Conservation (phyloP, 2,329 filamentous ascomycete genomes). For the Aspergillus bombycis region DNA sequence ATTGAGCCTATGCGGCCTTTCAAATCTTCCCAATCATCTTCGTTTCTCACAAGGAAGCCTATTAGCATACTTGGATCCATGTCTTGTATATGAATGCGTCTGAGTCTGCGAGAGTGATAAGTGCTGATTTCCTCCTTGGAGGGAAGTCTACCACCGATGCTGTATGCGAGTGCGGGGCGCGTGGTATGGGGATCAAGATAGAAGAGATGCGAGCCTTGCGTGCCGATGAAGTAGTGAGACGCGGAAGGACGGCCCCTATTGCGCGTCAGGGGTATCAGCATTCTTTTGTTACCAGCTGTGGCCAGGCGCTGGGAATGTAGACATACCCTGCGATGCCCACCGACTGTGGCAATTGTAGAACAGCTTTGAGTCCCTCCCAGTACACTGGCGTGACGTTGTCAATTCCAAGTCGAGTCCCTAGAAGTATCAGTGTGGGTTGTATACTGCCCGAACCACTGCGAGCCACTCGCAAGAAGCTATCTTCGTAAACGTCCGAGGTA, state of each 20-base stretch:
- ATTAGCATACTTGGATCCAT: conserved; percentile 99
- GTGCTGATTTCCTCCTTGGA: conserved; percentile 74
- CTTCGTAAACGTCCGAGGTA: conserved; percentile 89
- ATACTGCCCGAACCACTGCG: conserved; percentile 68
- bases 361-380: conserved; percentile 86
- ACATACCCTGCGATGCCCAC: conserved; percentile 89
- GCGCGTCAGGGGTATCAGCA: conserved; percentile 12
- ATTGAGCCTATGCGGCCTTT: conserved; percentile 73
- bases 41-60: conserved; percentile 81
- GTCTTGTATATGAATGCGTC: conserved; percentile 80
- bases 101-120: conserved; percentile 84
- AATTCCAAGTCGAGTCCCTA: conserved; percentile 87
- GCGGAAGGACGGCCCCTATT: conserved; percentile 85
- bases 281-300: neutral
- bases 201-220: conserved; percentile 79
- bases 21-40: conserved; percentile 85
- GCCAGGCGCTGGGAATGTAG: neutral
- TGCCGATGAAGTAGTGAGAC: conserved; percentile 76
- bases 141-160: conserved; percentile 53
- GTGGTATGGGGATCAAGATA: conserved; percentile 95
- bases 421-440: conserved; percentile 81
- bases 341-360: conserved; percentile 87
- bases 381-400: conserved; percentile 94
- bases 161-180: conserved; percentile 71
- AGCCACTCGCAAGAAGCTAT: conserved; percentile 79